Evolutionary conservation across 768 basidiomycete species (phyloP), one percentile per base, ranked within the genome.

Genomic region (Amanita rimosa): DNA sequence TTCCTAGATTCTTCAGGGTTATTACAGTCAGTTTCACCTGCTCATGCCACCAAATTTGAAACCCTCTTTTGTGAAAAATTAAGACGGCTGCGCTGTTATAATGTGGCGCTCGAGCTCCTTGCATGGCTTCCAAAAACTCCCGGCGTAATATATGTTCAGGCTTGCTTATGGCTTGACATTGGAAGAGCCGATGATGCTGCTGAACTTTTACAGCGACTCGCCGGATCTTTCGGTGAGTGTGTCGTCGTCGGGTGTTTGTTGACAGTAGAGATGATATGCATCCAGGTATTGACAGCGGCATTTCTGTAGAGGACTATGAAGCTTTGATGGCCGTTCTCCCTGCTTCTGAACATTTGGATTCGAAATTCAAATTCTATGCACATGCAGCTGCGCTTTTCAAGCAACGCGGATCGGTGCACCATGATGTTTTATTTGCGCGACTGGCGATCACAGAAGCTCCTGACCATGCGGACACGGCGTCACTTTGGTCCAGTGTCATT

Each of bases 401-500:
- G 55, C 66, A 73, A 42, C 69, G 67, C 19, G 67, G 66, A 27
- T 62, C 76, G 45, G 69, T 81, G 26, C 68, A 68, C 19, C 71
- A 85, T 26, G 83, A 91, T 55, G 78, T 87, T 27, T 62, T 66
- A 19, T 97, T 95, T 60, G 77, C 85, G 41, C 79, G 83, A 54
- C 69, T 90, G 29, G 90, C 94, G 8, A 72, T 96, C 51, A 82
- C 84, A n/a, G 74, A 75, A 44, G 79, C 79, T 5, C 70, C 75
- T 16, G 55, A 64, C 26, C 73, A 68, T 16, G 63, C 64, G 14
- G 77, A 83, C 53, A 79, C 77, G 8, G 70, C 76, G 40, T 71
- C 80, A n/a, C 63, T 97, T 19, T 95, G 93, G 92, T 74, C 71
- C 52, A 82, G 71, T 50, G 70, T 93, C 16, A 87, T 85, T 63